Base-by-base conservation (phyloP, 169 alveolate species). In the Plasmodium vivax region DNA sequence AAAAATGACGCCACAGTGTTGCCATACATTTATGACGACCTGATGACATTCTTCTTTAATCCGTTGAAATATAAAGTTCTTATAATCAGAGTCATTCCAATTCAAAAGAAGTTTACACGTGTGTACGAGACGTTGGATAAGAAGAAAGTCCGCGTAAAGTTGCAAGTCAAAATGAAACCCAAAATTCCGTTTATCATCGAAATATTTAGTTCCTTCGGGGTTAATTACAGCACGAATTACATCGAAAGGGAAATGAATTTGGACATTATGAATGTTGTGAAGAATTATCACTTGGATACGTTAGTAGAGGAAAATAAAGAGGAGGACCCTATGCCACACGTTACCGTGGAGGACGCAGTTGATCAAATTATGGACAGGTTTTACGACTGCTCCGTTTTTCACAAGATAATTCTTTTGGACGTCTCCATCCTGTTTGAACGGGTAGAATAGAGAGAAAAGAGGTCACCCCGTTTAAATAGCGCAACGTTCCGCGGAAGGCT, bases 211-310 rank as follows among this genome's bases (percentile, higher is more conserved):
- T 74, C 96, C n/a, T 96, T 77, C 71, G 97, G 97, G 19, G 79
- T 10, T 34, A 95, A 96, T 92, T 96, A 72, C 72, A 85, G 96
- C 8, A 90, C 96, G 36, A 83, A 34, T 34, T 96, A 94, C 41
- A 96, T 94, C 6, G 96, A 95, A 83, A 96, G 80, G 74, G 97
- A 96, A 54, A 94, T 96, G 45, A 54, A 82, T 73, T 95, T 95
- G 47, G 97, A 96, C 74, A 85, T 96, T 38, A 96, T 93, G 73
- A 96, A 94, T 79, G 97, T 96, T 56, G 91, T 96, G 16, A 93
- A 96, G 80, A 83, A 93, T 45, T 93, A 80, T 80, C 85, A 93
- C 83, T 23, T 77, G 47, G 96, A 51, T 23, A 95, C 92, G 1
- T 81, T 96, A n/a, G 54, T 94, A 19, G 41, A 80, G 30, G 30